A percentile compares a stretch with the other conserved stretches of the same genome.
These are phyloP conservation scores for Sporodiniella umbellata DNA, from an alignment of 371 early-diverging fungal genomes.

Conservation along the genomic window DNA sequence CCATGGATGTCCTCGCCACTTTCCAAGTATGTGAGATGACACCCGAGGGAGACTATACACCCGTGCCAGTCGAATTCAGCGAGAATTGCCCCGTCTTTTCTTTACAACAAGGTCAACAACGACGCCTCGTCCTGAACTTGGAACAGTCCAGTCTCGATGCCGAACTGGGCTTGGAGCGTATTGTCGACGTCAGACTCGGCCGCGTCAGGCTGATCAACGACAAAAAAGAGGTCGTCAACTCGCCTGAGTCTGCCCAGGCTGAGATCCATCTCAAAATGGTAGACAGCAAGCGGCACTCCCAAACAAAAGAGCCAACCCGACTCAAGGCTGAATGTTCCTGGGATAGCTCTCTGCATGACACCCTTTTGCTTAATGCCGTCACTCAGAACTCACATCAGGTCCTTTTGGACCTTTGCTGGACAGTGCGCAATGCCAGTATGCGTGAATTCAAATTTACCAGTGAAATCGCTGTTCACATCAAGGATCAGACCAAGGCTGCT, in stretches of 20 bases:
- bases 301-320: constrained; percentile 23
- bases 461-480: constrained; percentile 54
- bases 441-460: constrained; percentile 45
- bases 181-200: constrained; percentile 50
- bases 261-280: constrained; percentile 41
- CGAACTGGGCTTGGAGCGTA: constrained; percentile 61
- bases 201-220: constrained; percentile 63
- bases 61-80: constrained; percentile 36
- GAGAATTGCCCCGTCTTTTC: constrained; percentile 33
- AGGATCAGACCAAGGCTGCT: constrained; percentile 37
- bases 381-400: constrained; percentile 59
- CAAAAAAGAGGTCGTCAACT: constrained; percentile 55
- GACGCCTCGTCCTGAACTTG: constrained; percentile 63
- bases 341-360: constrained; percentile 84
- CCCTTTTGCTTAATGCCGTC: constrained; percentile 66
- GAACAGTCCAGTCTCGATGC: constrained; percentile 45
- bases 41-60: constrained; percentile 64
- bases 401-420: constrained; percentile 46
- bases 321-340: constrained; percentile 62
- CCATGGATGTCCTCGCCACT: constrained; percentile 53
- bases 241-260: constrained; percentile 35
- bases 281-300: constrained; percentile 7
- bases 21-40: constrained; percentile 66
- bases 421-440: constrained; percentile 39
- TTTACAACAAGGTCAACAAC: constrained; percentile 78